Conservation (phyloP, 768 basidiomycete species). For the Auricularia auricula-judae region DNA sequence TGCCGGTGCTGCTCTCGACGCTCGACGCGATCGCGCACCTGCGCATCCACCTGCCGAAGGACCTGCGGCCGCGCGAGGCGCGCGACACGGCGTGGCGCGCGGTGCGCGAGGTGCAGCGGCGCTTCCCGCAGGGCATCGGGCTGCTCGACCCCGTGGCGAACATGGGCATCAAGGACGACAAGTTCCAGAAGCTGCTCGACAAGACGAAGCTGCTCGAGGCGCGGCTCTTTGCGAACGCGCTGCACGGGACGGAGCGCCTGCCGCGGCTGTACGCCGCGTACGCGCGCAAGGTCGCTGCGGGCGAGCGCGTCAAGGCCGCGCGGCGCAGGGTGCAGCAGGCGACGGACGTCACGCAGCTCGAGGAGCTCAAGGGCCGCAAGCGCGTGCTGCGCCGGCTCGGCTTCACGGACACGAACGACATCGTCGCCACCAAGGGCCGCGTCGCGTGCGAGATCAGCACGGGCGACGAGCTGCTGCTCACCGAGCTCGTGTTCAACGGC, state of each 20-base stretch:
- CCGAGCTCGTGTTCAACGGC: slow-evolving; percentile 95
- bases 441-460: slow-evolving; percentile 98
- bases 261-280: slow-evolving; percentile 76
- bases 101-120: slow-evolving; percentile 78
- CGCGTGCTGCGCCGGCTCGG: slow-evolving; percentile 86
- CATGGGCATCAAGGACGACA: slow-evolving; percentile 93
- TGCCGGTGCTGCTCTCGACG: slow-evolving; percentile 81
- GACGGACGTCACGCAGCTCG: slow-evolving; percentile 86
- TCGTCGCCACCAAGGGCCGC: slow-evolving; percentile 95
- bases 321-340: slow-evolving; percentile 85
- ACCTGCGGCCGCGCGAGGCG: slow-evolving; percentile 62
- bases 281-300: slow-evolving; percentile 59
- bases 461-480: slow-evolving; percentile 91
- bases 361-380: slow-evolving; percentile 92
- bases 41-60: slow-evolving; percentile 82
- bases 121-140: slow-evolving; percentile 80
- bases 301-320: slow-evolving; percentile 58
- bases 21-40: slow-evolving; percentile 80
- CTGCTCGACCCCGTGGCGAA: slow-evolving; percentile 87
- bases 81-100: slow-evolving; percentile 85
- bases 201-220: slow-evolving; percentile 89
- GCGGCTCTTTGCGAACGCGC: slow-evolving; percentile 66
- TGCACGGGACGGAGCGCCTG: slow-evolving; percentile 70
- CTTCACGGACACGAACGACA: slow-evolving; percentile 81
- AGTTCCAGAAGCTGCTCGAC: slow-evolving; percentile 80